Conservation (phyloP, 2,329 filamentous ascomycete species). For the Epichloe sibirici region DNA sequence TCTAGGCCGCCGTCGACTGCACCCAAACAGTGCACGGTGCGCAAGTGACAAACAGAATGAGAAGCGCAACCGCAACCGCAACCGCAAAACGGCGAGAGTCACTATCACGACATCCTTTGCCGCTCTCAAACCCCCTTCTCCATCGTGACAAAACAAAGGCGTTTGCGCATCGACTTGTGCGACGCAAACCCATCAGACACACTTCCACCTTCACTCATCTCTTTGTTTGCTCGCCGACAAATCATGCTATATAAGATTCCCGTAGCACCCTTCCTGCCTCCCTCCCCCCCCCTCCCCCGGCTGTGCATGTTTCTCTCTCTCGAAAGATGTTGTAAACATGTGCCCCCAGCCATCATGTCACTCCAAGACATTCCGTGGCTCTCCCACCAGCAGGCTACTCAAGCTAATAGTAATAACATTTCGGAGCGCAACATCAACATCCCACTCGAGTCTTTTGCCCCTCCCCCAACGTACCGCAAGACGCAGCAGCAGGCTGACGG, state of each 20-base stretch:
- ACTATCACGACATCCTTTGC: no score
- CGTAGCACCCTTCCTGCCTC: not conserved
- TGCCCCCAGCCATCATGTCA: not conserved
- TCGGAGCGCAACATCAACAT: not conserved
- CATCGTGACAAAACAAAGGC: no score
- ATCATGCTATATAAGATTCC: not conserved
- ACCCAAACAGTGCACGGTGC: no score
- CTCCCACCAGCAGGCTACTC: not conserved
- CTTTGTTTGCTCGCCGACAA: constrained; percentile 1
- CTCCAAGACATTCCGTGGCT: not conserved
- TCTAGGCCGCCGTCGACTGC: no score
- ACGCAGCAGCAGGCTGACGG: not conserved
- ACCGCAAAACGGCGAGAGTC: no score
- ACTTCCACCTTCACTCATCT: not conserved
- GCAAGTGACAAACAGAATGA: no score
- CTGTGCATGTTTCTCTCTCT: not conserved
- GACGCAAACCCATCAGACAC: constrained; percentile 3
- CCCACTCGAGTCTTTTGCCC: not conserved
- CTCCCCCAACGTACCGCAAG: constrained; percentile 3
- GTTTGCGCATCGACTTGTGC: not conserved
- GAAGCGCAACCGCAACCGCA: no score
- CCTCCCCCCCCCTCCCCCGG: no score
- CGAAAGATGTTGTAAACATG: not conserved
- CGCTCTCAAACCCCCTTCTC: no score
- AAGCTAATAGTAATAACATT: not conserved